Conservation (phyloP, 805 yeast genomes). For the Candida pseudoglaebosa region DNA sequence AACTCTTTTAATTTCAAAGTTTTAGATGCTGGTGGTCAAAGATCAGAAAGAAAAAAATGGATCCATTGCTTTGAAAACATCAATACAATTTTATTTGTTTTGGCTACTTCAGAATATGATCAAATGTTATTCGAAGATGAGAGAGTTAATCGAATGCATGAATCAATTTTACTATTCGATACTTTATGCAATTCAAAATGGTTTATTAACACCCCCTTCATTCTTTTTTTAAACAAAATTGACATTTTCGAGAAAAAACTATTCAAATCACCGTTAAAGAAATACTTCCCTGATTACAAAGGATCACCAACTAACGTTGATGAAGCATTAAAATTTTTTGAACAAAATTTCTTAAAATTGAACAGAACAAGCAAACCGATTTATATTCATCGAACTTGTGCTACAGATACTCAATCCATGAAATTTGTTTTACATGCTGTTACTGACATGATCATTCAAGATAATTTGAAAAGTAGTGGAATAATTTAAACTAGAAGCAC, state of each 20-base stretch:
- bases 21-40: constrained; percentile 95
- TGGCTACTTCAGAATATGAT: constrained; percentile 90
- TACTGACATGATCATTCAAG: constrained; percentile 84
- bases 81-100: constrained; percentile 81
- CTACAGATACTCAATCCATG: constrained; percentile 89
- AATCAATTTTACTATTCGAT: constrained; percentile 79
- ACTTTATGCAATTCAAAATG: constrained; percentile 79
- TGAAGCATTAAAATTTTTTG: constrained; percentile 70
- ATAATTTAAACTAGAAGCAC: constrained; percentile 39
- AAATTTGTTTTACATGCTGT: constrained; percentile 87
- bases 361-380: constrained; percentile 71
- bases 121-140: constrained; percentile 89
- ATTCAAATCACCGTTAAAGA: constrained; percentile 56
- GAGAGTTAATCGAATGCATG: constrained; percentile 85
- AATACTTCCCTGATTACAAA: constrained; percentile 73
- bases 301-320: constrained; percentile 61
- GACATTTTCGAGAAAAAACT: constrained; percentile 78
- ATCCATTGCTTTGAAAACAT: constrained; percentile 90
- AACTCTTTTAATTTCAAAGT: constrained; percentile 64
- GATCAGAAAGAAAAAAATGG: constrained; percentile 91
- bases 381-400: constrained; percentile 91
- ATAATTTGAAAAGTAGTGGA: constrained; percentile 76
- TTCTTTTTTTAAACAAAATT: constrained; percentile 82
- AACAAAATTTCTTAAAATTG: constrained; percentile 56
- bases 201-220: constrained; percentile 84